A percentile compares a stretch with the other conserved stretches of the same genome.
Conservation (phyloP, 352 stramenopile genomes). For the Globisporangium splendens region DNA sequence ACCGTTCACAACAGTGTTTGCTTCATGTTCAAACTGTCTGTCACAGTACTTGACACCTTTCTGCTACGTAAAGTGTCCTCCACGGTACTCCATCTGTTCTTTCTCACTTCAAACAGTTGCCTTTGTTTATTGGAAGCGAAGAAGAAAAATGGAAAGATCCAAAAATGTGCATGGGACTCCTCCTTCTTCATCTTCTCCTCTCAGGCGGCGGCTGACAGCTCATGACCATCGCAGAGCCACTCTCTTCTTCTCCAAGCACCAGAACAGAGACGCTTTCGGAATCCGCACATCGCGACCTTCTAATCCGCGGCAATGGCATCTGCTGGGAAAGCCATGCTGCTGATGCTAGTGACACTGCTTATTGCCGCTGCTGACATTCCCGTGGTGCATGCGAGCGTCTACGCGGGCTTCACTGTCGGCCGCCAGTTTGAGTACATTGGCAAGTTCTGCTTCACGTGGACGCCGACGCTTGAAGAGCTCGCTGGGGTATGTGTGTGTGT, state of each 20-base stretch:
- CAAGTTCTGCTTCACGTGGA: conserved; percentile 83
- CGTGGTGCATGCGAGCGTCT: conserved; percentile 30
- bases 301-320: no score
- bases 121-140: background rate
- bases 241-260: background rate
- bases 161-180: no score
- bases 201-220: no score
- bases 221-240: background rate
- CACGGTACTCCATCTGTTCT: background rate
- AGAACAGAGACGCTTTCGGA: background rate
- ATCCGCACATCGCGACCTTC: no score
- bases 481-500: conserved; percentile 40
- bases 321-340: conserved; percentile 4
- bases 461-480: conserved; percentile 46
- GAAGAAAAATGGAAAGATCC: background rate
- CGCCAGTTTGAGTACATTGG: conserved; percentile 75
- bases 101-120: background rate
- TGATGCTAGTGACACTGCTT: conserved; percentile 10
- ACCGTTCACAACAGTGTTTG: no score
- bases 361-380: background rate
- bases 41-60: no score
- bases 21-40: no score
- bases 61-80: background rate
- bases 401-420: conserved; percentile 57
- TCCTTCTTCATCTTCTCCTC: no score